Percentiles rank a stretch among this genome's conserved stretches.
Conservation (phyloP, 2,329 filamentous ascomycete species). For the Bertia moriformis region DNA sequence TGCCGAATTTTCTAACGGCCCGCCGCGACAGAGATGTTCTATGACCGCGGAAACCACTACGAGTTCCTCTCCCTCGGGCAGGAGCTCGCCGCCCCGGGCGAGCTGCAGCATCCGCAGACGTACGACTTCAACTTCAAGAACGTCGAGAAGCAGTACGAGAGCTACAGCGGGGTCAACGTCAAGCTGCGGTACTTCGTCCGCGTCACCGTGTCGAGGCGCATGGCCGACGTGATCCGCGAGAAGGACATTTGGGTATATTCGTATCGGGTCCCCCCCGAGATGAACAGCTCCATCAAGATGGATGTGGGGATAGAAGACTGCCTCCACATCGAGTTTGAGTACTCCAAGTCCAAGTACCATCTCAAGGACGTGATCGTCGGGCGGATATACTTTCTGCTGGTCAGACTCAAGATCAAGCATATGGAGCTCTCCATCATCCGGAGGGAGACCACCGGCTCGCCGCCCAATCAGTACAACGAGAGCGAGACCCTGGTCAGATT, state of each 20-base stretch:
- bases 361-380: slow-evolving; percentile 98
- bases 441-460: slow-evolving; percentile 85
- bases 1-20: slow-evolving; percentile 3
- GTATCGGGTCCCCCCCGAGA: slow-evolving; percentile 94
- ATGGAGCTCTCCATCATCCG: slow-evolving; percentile 98
- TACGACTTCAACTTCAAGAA: slow-evolving; percentile 99
- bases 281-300: slow-evolving; percentile 99
- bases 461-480: slow-evolving; percentile 98
- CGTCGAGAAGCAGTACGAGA: slow-evolving; percentile 99
- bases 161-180: slow-evolving; percentile 98
- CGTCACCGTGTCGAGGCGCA: slow-evolving; percentile 87
- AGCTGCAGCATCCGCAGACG: slow-evolving; percentile 95
- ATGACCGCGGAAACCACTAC: slow-evolving; percentile 96
- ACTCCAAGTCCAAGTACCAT: slow-evolving; percentile 98
- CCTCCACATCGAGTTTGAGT: slow-evolving; percentile 97
- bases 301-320: slow-evolving; percentile 99
- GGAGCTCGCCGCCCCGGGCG: slow-evolving; percentile 88
- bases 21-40: slow-evolving; percentile 79
- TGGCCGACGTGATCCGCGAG: slow-evolving; percentile 95
- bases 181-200: slow-evolving; percentile 96
- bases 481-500: slow-evolving; percentile 95
- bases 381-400: slow-evolving; percentile 92
- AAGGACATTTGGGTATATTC: slow-evolving; percentile 99
- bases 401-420: slow-evolving; percentile 97
- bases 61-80: slow-evolving; percentile 96